Evolutionary conservation across 2,329 filamentous ascomycete genomes (phyloP).

Genomic region (Penicillium sp.): DNA sequence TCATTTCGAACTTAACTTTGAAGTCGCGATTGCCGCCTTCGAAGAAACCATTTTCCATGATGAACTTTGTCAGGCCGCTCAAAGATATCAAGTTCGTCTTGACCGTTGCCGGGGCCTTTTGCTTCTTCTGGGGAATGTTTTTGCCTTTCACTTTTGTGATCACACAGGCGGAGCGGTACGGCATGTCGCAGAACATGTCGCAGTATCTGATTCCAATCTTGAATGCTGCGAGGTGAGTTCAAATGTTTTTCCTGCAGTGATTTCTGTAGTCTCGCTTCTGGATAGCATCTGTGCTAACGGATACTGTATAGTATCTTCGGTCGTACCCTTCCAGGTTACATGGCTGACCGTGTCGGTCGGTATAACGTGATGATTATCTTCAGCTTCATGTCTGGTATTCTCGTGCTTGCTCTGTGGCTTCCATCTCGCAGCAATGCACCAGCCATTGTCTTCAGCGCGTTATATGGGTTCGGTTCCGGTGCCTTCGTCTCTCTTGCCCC

Average conservation of each 20-base stretch:
- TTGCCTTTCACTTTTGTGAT: constrained; percentile 54
- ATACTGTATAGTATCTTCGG: constrained; percentile 29
- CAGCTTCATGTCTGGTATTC: constrained; percentile 33
- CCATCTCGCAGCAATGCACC: constrained; percentile 53
- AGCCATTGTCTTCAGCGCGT: constrained; percentile 62
- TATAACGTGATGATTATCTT: constrained; percentile 50
- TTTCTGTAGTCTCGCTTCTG: no score
- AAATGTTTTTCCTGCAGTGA: no score
- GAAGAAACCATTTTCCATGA: constrained; percentile 24
- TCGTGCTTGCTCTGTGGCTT: constrained; percentile 54
- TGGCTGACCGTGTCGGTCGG: constrained; percentile 30
- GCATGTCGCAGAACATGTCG: constrained; percentile 51
- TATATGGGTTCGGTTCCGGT: constrained; percentile 69
- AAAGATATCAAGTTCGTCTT: constrained; percentile 23
- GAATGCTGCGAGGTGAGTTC: constrained; percentile 47
- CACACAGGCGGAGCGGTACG: constrained; percentile 47
- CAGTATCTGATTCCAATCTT: constrained; percentile 55
- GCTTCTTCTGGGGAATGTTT: constrained; percentile 61
- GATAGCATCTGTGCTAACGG: not conserved
- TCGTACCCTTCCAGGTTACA: constrained; percentile 31
- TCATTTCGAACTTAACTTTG: constrained; percentile 54
- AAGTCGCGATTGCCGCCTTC: constrained; percentile 43
- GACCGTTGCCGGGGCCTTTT: constrained; percentile 21
- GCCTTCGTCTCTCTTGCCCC: constrained; percentile 64
- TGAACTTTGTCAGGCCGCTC: constrained; percentile 24